phyloP scores from a whole-genome alignment of 768 basidiomycete genomes.

The Macrolepiota albuminosa region DNA sequence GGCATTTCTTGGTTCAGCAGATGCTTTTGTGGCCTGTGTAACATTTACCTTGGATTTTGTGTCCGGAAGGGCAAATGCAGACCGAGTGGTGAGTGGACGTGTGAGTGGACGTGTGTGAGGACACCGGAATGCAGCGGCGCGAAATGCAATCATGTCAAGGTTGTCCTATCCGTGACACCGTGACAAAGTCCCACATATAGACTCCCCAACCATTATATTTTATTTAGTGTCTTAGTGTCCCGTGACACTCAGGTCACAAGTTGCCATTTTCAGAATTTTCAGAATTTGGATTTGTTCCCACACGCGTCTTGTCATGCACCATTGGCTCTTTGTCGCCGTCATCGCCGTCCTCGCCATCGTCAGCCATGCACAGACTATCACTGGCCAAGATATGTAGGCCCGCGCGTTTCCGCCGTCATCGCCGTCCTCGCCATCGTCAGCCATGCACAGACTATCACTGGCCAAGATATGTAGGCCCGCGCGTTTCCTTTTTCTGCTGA shows the following conservation, averaged over 20 bases:
- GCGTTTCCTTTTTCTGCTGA: no score
- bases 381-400: conserved; percentile 43
- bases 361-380: conserved; percentile 38
- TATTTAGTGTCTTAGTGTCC: no score
- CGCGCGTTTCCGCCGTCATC: conserved; percentile 12
- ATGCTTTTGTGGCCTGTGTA: not conserved
- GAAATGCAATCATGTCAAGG: conserved; percentile 18
- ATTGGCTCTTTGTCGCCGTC: conserved; percentile 13
- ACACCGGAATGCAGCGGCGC: conserved; percentile 17
- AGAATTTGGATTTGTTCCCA: conserved; percentile 1
- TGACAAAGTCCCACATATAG: not conserved
- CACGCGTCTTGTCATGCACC: conserved; percentile 12
- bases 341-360: conserved; percentile 22
- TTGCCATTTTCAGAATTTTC: not conserved
- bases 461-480: conserved; percentile 41
- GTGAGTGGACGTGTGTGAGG: not conserved
- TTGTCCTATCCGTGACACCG: not conserved
- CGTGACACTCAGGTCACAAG: no score
- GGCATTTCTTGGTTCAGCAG: not conserved
- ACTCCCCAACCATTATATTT: no score
- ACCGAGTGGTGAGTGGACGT: not conserved
- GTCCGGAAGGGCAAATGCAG: not conserved
- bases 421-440: conserved; percentile 19
- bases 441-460: conserved; percentile 42
- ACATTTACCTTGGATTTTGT: not conserved